Conservation (phyloP, 139 green algal species). For the Spirogloea muscicola region DNA sequence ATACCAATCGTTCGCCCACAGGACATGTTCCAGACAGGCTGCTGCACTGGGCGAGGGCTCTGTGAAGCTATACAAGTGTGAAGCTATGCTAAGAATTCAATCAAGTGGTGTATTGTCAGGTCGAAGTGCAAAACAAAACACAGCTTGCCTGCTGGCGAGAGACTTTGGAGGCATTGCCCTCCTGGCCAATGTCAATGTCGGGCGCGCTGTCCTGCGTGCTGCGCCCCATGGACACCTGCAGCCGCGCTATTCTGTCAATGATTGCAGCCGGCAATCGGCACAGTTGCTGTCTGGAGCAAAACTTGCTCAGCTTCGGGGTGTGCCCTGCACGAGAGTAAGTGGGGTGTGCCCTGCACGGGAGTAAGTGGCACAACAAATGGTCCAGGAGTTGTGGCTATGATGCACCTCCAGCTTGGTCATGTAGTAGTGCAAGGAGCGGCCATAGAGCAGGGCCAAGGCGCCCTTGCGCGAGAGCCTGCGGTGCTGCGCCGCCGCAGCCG, state of each 20-base stretch:
- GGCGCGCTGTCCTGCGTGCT: conserved; percentile 24
- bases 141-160: conserved; percentile 30
- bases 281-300: neutral
- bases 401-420: conserved; percentile 38
- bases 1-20: no score
- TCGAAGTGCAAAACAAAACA: neutral
- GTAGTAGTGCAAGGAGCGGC: conserved; percentile 20
- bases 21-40: no score
- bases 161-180: conserved; percentile 36
- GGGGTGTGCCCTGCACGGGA: no score
- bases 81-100: neutral
- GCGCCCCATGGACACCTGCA: conserved; percentile 40
- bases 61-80: neutral
- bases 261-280: conserved; percentile 2
- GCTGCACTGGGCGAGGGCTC: no score
- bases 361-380: neutral
- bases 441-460: conserved; percentile 37
- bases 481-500: neutral
- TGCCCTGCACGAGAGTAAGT: neutral
- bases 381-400: neutral
- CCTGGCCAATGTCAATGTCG: conserved; percentile 30
- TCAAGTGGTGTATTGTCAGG: neutral
- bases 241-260: no score
- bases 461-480: conserved; percentile 14
- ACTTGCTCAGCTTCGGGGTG: neutral